phyloP scores from a whole-genome alignment of 352 stramenopile genomes.

The Phytophthora idaei region DNA sequence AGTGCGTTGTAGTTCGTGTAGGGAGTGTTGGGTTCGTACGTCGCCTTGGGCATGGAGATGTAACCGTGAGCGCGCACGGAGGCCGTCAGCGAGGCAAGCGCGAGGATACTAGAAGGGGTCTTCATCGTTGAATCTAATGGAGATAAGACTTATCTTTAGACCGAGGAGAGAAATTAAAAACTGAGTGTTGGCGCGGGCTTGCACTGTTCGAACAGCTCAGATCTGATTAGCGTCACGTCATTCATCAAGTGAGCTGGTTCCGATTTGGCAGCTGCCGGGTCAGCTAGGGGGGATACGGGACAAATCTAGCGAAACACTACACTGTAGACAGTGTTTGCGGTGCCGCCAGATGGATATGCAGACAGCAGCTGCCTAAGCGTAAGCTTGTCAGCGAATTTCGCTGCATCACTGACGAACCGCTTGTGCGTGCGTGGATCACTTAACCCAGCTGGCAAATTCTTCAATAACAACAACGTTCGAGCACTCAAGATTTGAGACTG shows the following conservation, averaged over 20 bases:
- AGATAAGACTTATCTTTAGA: background rate
- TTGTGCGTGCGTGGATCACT: constrained; percentile 8
- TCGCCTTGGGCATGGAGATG: constrained; percentile 23
- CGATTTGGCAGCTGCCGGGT: constrained; percentile 17
- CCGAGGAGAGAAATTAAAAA: constrained; percentile 10
- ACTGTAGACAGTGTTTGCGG: background rate
- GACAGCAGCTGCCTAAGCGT: background rate
- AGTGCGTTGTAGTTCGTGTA: constrained; percentile 34
- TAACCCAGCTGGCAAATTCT: constrained; percentile 6
- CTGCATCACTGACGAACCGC: background rate
- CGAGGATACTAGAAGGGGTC: background rate
- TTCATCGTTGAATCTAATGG: background rate
- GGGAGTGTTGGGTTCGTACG: constrained; percentile 29
- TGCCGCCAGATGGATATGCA: constrained; percentile 1
- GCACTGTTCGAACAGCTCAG: constrained; percentile 11
- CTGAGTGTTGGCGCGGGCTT: constrained; percentile 3
- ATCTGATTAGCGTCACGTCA: no score
- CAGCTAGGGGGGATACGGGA: background rate
- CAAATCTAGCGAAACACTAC: background rate
- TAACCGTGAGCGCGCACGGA: constrained; percentile 20
- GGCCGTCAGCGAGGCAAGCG: background rate
- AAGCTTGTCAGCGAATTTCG: background rate
- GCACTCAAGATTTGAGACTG: constrained; percentile 6
- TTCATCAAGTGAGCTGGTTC: constrained; percentile 3
- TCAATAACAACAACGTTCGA: constrained; percentile 7